Conservation (phyloP, 192 early-diverging fungal genomes). For the Backusella mclennaniae region DNA sequence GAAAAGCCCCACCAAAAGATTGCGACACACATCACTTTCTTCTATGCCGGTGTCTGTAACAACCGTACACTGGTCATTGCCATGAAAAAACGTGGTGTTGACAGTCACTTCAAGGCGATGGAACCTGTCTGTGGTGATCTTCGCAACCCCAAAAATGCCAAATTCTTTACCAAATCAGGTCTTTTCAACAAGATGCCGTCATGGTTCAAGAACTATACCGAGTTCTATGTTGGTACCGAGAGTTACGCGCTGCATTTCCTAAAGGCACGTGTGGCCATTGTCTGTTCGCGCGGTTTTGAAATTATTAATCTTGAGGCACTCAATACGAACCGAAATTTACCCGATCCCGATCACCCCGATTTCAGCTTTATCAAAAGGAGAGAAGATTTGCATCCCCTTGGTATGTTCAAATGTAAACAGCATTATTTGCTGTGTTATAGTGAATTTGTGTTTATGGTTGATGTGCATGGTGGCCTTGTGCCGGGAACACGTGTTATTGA, state of each 20-base stretch:
- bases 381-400: conserved; percentile 75
- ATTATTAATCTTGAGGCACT: conserved; percentile 84
- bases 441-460: conserved; percentile 79
- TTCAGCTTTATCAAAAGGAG: conserved; percentile 78
- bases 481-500: conserved; percentile 52
- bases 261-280: conserved; percentile 80
- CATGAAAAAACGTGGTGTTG: conserved; percentile 21
- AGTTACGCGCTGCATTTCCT: conserved; percentile 83
- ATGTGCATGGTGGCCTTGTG: conserved; percentile 55
- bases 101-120: conserved; percentile 32
- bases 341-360: conserved; percentile 76
- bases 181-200: conserved; percentile 18
- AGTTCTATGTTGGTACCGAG: conserved; percentile 93
- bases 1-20: conserved; percentile 46
- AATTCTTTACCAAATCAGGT: conserved; percentile 27
- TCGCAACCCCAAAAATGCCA: conserved; percentile 29
- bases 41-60: conserved; percentile 66
- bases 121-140: conserved; percentile 35
- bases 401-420: conserved; percentile 73
- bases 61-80: conserved; percentile 54
- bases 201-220: conserved; percentile 44
- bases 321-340: conserved; percentile 74
- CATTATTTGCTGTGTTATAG: conserved; percentile 90
- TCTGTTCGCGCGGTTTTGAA: conserved; percentile 91
- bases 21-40: conserved; percentile 58